Percentiles rank a stretch among this genome's conserved stretches.
These are phyloP conservation scores for Berberis vulgaris DNA, from an alignment of 164 flowering plant species.

Conservation along the genomic window DNA sequence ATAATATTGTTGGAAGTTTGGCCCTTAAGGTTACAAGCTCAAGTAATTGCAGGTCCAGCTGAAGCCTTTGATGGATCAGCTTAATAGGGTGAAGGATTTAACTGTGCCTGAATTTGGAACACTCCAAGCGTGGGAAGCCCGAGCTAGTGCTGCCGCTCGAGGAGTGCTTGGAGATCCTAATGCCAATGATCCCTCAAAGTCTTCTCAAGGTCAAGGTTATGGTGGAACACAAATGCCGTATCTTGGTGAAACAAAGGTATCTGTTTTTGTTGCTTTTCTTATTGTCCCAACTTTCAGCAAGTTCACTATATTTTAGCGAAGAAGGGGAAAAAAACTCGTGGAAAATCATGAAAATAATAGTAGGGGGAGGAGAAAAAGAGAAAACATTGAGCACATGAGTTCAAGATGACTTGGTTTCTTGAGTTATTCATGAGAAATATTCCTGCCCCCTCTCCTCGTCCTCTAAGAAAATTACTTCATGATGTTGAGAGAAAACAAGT, in stretches of 20 bases:
- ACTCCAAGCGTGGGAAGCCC: slow-evolving; percentile 90
- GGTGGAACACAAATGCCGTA: slow-evolving; percentile 82
- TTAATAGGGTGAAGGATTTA: slow-evolving; percentile 79
- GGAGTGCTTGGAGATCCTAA: slow-evolving; percentile 41
- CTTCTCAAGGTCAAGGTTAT: slow-evolving; percentile 55
- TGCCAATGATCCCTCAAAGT: slow-evolving; percentile 53
- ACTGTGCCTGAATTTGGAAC: slow-evolving; percentile 74
- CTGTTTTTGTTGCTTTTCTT: not conserved
- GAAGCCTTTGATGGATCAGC: slow-evolving; percentile 78
- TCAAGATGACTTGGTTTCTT: no score
- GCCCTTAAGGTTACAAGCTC: slow-evolving; percentile 4
- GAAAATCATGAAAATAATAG: no score
- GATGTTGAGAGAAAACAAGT: no score
- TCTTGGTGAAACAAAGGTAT: slow-evolving; percentile 87
- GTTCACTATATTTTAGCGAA: no score
- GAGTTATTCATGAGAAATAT: no score
- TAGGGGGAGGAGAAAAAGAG: no score
- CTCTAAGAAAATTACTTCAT: no score
- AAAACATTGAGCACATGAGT: no score
- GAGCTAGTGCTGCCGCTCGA: slow-evolving; percentile 58
- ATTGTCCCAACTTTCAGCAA: not conserved
- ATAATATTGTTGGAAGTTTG: no score
- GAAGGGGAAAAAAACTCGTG: no score
- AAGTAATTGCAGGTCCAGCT: slow-evolving; percentile 62
- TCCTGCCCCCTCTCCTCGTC: no score